A percentile compares a stretch with the other conserved stretches of the same genome.
Evolutionary conservation across 495 filamentous ascomycete genomes (phyloP).

Genomic region (Penicillium paxilli): DNA sequence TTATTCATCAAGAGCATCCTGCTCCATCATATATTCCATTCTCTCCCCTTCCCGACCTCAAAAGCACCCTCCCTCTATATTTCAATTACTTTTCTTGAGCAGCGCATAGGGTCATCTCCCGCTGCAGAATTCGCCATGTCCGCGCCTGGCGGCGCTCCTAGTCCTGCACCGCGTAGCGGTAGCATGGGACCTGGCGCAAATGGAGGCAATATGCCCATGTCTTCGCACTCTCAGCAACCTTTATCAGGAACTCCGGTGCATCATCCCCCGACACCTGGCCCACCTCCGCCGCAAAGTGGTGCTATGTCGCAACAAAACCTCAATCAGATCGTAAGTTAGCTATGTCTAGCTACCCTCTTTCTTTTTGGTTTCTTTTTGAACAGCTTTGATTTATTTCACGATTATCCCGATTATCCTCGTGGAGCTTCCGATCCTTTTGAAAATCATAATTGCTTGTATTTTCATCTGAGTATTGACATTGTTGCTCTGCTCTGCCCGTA

Average conservation of each 20-base stretch:
- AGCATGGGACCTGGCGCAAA: slow-evolving; percentile 50
- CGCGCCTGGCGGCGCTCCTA: slow-evolving; percentile 49
- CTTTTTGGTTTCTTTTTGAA: neutral
- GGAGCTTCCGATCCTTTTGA: neutral
- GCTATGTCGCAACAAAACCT: slow-evolving; percentile 80
- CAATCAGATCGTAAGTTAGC: slow-evolving; percentile 94
- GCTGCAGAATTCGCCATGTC: slow-evolving; percentile 33
- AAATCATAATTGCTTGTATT: neutral
- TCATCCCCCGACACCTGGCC: slow-evolving; percentile 37
- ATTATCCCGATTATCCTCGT: neutral
- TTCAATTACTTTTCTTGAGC: too few relatives aligned
- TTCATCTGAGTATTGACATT: too few relatives aligned
- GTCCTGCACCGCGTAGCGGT: slow-evolving; percentile 50
- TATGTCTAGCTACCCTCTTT: too few relatives aligned
- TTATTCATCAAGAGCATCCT: too few relatives aligned
- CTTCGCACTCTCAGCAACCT: slow-evolving; percentile 50
- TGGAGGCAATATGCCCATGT: slow-evolving; percentile 50
- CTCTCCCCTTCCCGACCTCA: too few relatives aligned
- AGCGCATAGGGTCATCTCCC: too few relatives aligned
- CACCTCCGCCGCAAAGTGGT: slow-evolving; percentile 42
- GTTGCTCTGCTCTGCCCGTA: neutral
- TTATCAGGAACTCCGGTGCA: slow-evolving; percentile 39
- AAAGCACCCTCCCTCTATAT: too few relatives aligned
- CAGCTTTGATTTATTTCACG: neutral
- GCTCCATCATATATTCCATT: too few relatives aligned